Conservation (phyloP, 2,329 filamentous ascomycete genomes). For the Magnaporthales sp. region DNA sequence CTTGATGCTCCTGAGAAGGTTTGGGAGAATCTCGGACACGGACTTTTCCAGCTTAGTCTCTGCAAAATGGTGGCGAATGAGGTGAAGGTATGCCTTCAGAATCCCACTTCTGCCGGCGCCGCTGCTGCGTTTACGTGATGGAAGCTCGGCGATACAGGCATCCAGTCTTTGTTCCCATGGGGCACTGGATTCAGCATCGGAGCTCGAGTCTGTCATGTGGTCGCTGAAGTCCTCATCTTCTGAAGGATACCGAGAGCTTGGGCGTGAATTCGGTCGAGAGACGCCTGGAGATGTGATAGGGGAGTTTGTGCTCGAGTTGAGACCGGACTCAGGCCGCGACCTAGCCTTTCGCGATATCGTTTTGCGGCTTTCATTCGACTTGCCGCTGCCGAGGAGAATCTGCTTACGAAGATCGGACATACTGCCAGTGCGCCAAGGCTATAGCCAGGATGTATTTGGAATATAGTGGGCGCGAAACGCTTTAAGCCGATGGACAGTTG, state of each 20-base stretch:
- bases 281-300: slow-evolving; percentile 47
- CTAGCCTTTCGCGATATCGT: slow-evolving; percentile 62
- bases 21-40: slow-evolving; percentile 52
- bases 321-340: slow-evolving; percentile 46
- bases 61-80: slow-evolving; percentile 61
- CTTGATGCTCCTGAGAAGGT: slow-evolving; percentile 63
- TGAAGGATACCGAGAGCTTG: slow-evolving; percentile 46
- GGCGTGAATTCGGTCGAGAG: slow-evolving; percentile 51
- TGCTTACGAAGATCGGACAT: slow-evolving; percentile 62
- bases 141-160: slow-evolving; percentile 61
- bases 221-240: slow-evolving; percentile 53
- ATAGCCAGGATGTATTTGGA: background rate
- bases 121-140: slow-evolving; percentile 69
- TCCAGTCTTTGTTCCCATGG: slow-evolving; percentile 53
- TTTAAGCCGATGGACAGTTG: background rate
- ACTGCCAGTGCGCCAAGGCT: slow-evolving; percentile 6
- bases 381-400: slow-evolving; percentile 41
- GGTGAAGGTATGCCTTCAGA: slow-evolving; percentile 51
- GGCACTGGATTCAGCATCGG: slow-evolving; percentile 40
- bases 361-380: slow-evolving; percentile 48
- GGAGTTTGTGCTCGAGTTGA: slow-evolving; percentile 48
- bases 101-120: slow-evolving; percentile 59
- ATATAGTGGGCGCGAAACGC: slow-evolving; percentile 3
- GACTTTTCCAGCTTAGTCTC: slow-evolving; percentile 51
- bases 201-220: slow-evolving; percentile 37